Evolutionary conservation across 78 protist genomes (phyloP).

Genomic region (Neovahlkampfia damariscottae): DNA sequence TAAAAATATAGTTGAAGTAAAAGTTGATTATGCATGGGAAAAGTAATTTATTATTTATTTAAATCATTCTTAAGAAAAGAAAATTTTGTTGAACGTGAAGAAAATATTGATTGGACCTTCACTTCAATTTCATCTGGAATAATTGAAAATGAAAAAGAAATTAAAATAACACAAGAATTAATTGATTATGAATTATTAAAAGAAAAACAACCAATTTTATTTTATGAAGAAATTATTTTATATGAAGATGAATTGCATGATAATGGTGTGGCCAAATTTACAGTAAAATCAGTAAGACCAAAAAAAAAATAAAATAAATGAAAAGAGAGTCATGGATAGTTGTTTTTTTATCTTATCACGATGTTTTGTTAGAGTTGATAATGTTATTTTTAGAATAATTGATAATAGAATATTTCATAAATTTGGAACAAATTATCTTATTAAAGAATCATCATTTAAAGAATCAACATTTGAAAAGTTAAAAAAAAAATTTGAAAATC

Average conservation of each 20-base stretch:
- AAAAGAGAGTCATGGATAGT: conserved; percentile 51
- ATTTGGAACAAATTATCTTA: background rate
- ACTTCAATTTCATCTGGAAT: background rate
- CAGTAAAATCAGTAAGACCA: too few relatives aligned
- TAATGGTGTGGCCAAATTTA: conserved; percentile 41
- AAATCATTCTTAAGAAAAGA: background rate
- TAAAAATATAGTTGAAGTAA: background rate
- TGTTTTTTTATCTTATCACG: conserved; percentile 43
- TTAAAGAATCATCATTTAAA: background rate
- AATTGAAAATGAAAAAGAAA: background rate
- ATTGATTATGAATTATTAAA: background rate
- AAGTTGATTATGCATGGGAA: background rate
- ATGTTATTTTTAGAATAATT: conserved; percentile 30
- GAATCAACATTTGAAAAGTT: background rate
- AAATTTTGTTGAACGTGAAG: background rate
- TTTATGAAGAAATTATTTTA: conserved; percentile 43
- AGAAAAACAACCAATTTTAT: conserved; percentile 49
- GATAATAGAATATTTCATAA: conserved; percentile 41
- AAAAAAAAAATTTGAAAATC: background rate
- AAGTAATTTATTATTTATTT: background rate
- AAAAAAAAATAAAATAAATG: too few relatives aligned
- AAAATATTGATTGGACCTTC: background rate
- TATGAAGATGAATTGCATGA: conserved; percentile 61
- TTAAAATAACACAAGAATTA: background rate
- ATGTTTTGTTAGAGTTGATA: conserved; percentile 50